A percentile compares a stretch with the other conserved stretches of the same genome.
These are phyloP conservation scores for Handroanthus guayacan DNA, from an alignment of 257 asterid species.

Conservation along the genomic window DNA sequence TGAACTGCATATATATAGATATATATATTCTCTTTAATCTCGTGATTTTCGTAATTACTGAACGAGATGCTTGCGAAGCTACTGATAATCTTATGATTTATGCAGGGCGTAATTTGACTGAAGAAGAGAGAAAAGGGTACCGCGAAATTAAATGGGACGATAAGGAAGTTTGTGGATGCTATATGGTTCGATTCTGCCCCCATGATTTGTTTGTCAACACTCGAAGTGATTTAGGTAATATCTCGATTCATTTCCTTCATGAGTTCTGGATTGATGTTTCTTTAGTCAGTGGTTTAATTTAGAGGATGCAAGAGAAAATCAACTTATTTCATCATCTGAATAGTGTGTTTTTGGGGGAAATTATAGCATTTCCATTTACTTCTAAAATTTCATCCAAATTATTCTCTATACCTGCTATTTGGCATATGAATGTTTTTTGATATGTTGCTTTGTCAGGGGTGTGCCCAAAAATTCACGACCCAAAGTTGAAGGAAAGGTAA, in stretches of 20 bases:
- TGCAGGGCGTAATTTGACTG: conserved; percentile 91
- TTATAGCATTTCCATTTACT: neutral
- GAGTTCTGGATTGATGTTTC: neutral
- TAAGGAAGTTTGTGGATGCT: conserved; percentile 86
- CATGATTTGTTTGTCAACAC: conserved; percentile 98
- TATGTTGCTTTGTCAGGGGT: conserved; percentile 56
- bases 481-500: conserved; percentile 95
- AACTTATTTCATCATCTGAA: neutral
- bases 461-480: conserved; percentile 94
- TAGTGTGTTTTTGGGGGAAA: conserved; percentile 7
- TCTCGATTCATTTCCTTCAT: conserved; percentile 5
- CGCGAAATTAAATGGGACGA: conserved; percentile 94
- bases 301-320: neutral
- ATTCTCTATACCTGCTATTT: conserved; percentile 2
- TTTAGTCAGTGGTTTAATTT: neutral
- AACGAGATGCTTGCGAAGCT: neutral
- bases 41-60: neutral
- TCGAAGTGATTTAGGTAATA: conserved; percentile 84
- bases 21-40: neutral
- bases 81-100: conserved; percentile 24
- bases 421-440: conserved; percentile 20
- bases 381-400: neutral
- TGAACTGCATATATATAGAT: neutral
- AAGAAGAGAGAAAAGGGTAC: conserved; percentile 88
- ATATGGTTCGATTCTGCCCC: conserved; percentile 97